Base-by-base conservation (phyloP, 75 land plant genomes). In the Ceratopteris richardii region DNA sequence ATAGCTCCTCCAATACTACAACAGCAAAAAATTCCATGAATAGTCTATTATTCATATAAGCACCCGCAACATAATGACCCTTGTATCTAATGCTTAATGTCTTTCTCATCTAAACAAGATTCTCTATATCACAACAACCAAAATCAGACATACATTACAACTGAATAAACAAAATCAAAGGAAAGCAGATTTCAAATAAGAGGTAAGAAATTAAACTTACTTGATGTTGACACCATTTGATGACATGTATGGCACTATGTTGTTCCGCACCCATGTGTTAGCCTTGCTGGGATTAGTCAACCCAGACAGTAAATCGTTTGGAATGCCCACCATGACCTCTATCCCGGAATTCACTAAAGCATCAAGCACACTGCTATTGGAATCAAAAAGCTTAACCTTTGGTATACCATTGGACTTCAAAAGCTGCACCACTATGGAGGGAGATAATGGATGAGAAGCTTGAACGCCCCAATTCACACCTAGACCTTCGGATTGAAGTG, bases 301-400 rank as follows among this genome's bases (percentile, higher is more conserved):
- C 1, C 44, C n/a, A n/a, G 41, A 43, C 12, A 86, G 73, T 83
- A 77, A 71, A 19, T 86, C 90, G 40, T 86, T 86, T 2, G 90
- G 90, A 12, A 86, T 82, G 0, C 86, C 86, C 12, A 86, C 82
- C 86, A 86, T 86, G 20, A 86, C 90, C 54, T 86, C 78, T 22
- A 86, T 69, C 31, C 68, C 73, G 41, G 73, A 40, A 24, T 62
- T 61, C 4, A 57, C 70, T 18, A 85, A 52, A 29, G 81, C 79
- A 9, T 23, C 69, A 51, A 85, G 11, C 0, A 52, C 65, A 10
- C 44, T 58, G 24, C 64, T 44, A 44, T 85, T 81, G 4, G 88
- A 73, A 62, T 85, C 88, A 44, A 85, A 85, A 12, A 85, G 70
- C 74, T 85, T 85, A 64, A 78, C 88, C 54, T 77, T 81, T 17